These are phyloP conservation scores for Globisporangium middletonii DNA, from an alignment of 352 stramenopile genomes.

Conservation along the genomic window DNA sequence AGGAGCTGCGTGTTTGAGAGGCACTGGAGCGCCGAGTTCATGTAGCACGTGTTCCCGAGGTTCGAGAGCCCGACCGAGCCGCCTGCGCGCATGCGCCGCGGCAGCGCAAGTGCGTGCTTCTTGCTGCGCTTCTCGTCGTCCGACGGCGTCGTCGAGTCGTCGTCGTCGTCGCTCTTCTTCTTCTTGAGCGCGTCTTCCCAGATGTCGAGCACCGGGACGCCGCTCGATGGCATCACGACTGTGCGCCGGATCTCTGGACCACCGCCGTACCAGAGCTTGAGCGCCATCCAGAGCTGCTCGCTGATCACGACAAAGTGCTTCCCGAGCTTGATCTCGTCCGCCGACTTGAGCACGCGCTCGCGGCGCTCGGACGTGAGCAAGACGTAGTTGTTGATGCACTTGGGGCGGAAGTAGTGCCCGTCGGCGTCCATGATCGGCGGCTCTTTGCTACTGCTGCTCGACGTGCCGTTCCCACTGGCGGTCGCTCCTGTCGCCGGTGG, in stretches of 20 bases:
- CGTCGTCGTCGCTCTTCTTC: slow-evolving; percentile 49
- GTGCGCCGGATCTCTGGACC: slow-evolving; percentile 80
- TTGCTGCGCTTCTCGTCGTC: slow-evolving; percentile 49
- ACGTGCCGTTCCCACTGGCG: slow-evolving; percentile 15
- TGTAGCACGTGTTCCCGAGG: slow-evolving; percentile 95
- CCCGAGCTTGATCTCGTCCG: slow-evolving; percentile 70
- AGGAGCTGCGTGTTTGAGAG: slow-evolving; percentile 95
- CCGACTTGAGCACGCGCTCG: slow-evolving; percentile 59
- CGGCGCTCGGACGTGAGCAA: slow-evolving; percentile 65
- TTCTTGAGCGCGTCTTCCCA: slow-evolving; percentile 69
- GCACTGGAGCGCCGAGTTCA: slow-evolving; percentile 93
- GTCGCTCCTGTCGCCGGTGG: slow-evolving; percentile 14
- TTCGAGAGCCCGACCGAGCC: slow-evolving; percentile 83
- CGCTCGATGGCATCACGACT: slow-evolving; percentile 64
- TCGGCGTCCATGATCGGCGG: slow-evolving; percentile 71
- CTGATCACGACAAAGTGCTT: slow-evolving; percentile 86
- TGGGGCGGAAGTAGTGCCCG: slow-evolving; percentile 73
- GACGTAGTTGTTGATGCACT: slow-evolving; percentile 80
- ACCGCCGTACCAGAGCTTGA: slow-evolving; percentile 91
- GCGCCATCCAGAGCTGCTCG: slow-evolving; percentile 84
- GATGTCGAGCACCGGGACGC: slow-evolving; percentile 66
- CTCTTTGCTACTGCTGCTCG: slow-evolving; percentile 30
- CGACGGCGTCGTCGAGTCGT: slow-evolving; percentile 33
- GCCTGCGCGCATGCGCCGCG: slow-evolving; percentile 67
- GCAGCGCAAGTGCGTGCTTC: slow-evolving; percentile 53